Base-by-base conservation (phyloP, 345 rosid genomes). In the Pugionium cornutum region DNA sequence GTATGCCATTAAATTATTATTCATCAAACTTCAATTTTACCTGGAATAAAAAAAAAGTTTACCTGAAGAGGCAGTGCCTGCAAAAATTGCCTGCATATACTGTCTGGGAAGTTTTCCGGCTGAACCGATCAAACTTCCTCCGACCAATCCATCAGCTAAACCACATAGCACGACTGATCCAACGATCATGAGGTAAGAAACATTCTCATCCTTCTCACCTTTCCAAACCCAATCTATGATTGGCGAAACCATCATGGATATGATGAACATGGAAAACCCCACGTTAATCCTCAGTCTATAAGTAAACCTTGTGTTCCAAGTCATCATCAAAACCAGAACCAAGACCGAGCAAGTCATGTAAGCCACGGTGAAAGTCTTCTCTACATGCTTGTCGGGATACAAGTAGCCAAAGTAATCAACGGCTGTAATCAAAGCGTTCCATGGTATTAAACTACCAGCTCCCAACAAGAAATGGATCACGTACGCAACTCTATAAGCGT, bases 51-150 rank as follows among this genome's bases (percentile, higher is more conserved):
- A 26, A 72, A 39, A 40, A 31, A 6, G 3, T 37, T 52, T 77
- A 87, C 96, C 99, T 85, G 99, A 86, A 77, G 96, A 90, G 63
- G 95, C 97, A 61, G 95, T 94, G 64, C 97, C 97, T 6, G 97
- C 92, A 44, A 90, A 94, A 56, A 90, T 84, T 25, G 96, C 99
- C 70, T 94, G 99, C 97, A 94, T 94, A 58, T 86, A 94, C 70
- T 81, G 76, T 72, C 80, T 90, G 6, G 96, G 99, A 58, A 94
- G 89, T 74, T 84, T 88, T 61, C 92, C 97, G 0, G 92, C 95
- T 27, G 83, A 86, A 61, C 97, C 97, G 41, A 90, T 79, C 76
- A 94, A 72, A 78, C 95, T 88, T 70, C 95, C 96, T 50, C 78
- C 97, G 8, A 86, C 83, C 81, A 94, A 59, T 4, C 97, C 99